Evolutionary conservation across 129 eudicot genomes (phyloP), one percentile per base, ranked within the genome.

Genomic region (Flaveria bidentis): DNA sequence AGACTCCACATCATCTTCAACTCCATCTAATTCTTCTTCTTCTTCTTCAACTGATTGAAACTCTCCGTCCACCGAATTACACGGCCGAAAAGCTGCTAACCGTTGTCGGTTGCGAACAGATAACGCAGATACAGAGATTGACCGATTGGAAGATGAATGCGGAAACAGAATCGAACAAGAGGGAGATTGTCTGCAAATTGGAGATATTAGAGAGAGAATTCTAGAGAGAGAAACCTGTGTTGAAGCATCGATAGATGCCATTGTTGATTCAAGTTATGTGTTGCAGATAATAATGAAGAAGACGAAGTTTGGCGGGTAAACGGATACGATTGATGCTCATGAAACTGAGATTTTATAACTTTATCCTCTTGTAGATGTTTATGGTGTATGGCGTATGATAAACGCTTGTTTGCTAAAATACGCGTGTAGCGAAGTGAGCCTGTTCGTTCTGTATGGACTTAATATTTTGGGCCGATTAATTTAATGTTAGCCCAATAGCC

Each of bases 1-100:
- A 2, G 70, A 57, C 76, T 79, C 82, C 15, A 61, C 77, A 9
- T 88, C 96, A 14, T 79, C 87, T 26, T 79, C 86, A 50, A 78
- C 67, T 67, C 82, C 92, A 61, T 13, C 47, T 14, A 88, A 41
- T 16, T 69, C 83, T 1, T 80, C 83, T 1, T 56, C 63, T 9
- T 61, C 67, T 25, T 25, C 84, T 9, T 83, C 83, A 4, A 68
- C 81, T 7, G 63, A 44, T 44, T 78, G 22, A 45, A 79, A 28
- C 58, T 77, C 58, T 67, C 52, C 71, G 65, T 82, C 85, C 53
- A 63, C 25, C 6, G 15, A 46, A 70, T 13, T 20, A 52, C 67
- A 51, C 51, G 57, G 62, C 5, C 62, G 75, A 69, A 76, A 30
- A 60, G 64, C 16, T 6, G 56, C n/a, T 49, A 14, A 75, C 18